Evolutionary conservation across 495 filamentous ascomycete species (phyloP), one percentile per base, ranked within the genome.

Genomic region (Penicillium cinerascens): DNA sequence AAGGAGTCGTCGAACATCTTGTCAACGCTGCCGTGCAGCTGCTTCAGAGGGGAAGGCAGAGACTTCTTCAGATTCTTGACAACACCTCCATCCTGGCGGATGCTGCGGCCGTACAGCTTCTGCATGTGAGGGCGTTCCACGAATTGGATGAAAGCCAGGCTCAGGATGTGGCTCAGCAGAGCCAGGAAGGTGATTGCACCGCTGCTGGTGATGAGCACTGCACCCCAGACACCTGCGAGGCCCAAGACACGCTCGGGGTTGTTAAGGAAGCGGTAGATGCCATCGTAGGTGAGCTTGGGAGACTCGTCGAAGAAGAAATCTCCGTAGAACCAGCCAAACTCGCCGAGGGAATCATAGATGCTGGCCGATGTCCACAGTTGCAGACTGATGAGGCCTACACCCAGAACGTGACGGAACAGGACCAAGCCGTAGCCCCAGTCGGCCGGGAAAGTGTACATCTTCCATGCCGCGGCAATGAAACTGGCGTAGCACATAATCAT

Each of bases 241-340:
- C 93, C 93, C 51, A 98, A 81, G 27, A 97, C 83, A 54, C 93
- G 86, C 68, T 98, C 93, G 0, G 93, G 93, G 64, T 97, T 97
- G 75, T 98, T 98, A 51, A 98, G 75, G 72, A 89, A 98, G 52
- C 93, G 91, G 66, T 98, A 98, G 60, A 98, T 98, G 45, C 93
- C 95, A 56, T 86, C 89, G 74, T 97, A 98, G 18, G 89, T 97
- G 43, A 97, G 79, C 61, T 95, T 95, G 18, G 82, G 86, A 9
- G 83, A 82, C 41, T 85, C 84, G 44, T 86, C 80, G 56, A 95
- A 91, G 72, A 96, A 97, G 76, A 98, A 98, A 68, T 98, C 93
- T 11, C 93, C 93, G 61, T 90, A 98, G 77, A 97, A 98, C 93
- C 95, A 98, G 57, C 95, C 95, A 64, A 97, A 97, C 64, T 98